Conservation (phyloP, 495 filamentous ascomycete genomes). For the Xylaria cubensis region DNA sequence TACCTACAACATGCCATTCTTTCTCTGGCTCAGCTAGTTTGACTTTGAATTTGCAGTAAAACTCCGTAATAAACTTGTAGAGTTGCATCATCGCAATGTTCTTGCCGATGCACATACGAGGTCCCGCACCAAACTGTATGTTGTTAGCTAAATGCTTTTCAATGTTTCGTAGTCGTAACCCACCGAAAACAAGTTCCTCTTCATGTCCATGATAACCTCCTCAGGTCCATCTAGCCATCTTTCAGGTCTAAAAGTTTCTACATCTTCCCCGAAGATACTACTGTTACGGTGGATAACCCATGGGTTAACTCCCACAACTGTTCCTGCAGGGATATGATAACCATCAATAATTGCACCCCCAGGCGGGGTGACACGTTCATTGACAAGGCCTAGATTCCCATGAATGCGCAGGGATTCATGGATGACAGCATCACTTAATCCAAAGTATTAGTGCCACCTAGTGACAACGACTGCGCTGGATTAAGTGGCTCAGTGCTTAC, state of each 20-base stretch:
- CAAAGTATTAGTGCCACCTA: neutral
- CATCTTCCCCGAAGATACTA: neutral
- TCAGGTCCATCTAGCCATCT: neutral
- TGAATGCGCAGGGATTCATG: neutral
- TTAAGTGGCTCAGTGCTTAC: neutral
- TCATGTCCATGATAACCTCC: too few species aligned
- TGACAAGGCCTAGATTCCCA: neutral
- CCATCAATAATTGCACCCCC: constrained; percentile 3
- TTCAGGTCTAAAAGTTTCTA: neutral
- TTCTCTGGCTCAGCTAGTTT: too few species aligned
- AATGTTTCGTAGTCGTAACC: too few species aligned
- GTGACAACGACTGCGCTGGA: neutral
- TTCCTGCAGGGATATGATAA: neutral
- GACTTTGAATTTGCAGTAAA: too few species aligned
- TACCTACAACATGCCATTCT: too few species aligned
- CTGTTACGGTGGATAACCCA: neutral
- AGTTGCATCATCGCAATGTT: too few species aligned
- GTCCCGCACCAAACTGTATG: too few species aligned
- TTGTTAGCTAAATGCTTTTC: too few species aligned
- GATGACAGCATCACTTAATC: neutral
- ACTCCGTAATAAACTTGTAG: too few species aligned
- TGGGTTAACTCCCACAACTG: neutral
- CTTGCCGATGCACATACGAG: too few species aligned
- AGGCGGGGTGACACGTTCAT: neutral
- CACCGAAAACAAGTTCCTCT: too few species aligned